A percentile compares a stretch with the other conserved stretches of the same genome.
Evolutionary conservation across 495 filamentous ascomycete genomes (phyloP).

Genomic region (Podospora bellae-mahoneyi): DNA sequence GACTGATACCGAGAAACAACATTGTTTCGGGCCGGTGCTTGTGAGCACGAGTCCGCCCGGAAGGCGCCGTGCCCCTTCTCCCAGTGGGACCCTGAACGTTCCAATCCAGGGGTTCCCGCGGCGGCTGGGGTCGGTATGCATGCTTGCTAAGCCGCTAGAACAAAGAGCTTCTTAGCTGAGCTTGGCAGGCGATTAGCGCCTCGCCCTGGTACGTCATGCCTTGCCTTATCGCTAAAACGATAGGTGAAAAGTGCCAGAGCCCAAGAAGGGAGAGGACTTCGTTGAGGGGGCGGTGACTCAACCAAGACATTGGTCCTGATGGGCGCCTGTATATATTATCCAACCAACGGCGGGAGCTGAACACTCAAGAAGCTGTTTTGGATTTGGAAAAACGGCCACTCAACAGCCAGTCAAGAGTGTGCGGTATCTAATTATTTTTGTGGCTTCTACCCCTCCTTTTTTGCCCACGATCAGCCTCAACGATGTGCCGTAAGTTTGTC

Average conservation of each 20-base stretch:
- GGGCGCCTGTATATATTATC: not conserved
- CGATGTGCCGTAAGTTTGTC: not conserved
- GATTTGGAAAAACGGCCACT: not conserved
- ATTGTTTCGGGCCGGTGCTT: conserved; percentile 8
- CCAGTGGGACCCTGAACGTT: not conserved
- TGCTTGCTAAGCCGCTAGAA: conserved; percentile 19
- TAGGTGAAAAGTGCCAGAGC: not conserved
- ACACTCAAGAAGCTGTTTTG: not conserved
- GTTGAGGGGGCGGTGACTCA: conserved; percentile 14
- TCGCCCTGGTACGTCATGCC: conserved; percentile 9
- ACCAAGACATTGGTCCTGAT: not conserved
- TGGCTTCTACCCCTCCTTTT: not conserved
- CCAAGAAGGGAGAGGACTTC: not conserved
- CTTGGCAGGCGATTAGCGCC: conserved; percentile 21
- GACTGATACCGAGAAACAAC: not conserved
- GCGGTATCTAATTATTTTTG: not conserved
- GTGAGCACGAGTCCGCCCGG: not conserved
- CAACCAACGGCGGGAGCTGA: not conserved
- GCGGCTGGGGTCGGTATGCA: conserved; percentile 30
- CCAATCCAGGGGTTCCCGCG: conserved; percentile 18
- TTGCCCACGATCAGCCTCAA: not conserved
- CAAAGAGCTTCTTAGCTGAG: conserved; percentile 19
- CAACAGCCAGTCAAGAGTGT: not conserved
- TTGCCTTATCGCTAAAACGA: not conserved
- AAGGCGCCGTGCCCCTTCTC: conserved; percentile 6